Base-by-base conservation (phyloP, 306 rosid species). In the Sophora flavescens region DNA sequence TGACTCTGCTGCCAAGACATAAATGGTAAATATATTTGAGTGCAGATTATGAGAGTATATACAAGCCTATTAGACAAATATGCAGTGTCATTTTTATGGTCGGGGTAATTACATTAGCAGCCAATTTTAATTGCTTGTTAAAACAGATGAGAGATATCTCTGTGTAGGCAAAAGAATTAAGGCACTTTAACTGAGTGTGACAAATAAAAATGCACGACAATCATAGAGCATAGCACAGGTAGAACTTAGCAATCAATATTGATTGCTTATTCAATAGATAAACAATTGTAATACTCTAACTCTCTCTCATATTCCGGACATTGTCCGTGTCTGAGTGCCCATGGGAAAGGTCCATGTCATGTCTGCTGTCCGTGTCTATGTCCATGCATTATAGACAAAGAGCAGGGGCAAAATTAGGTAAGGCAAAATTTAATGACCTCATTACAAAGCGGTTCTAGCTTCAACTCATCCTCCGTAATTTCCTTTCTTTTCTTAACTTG, bases 401-500 rank as follows among this genome's bases (percentile, higher is more conserved):
- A 38, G 32, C 42, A 17, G 28, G 68, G 56, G 48, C 28, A 64
- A 39, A 69, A 78, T 42, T 39, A 68, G 64, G 70, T 13, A 75
- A 42, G 44, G 41, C 52, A 75, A 59, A 80, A 72, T 42, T 6
- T 45, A 84, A 72, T 66, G 45, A 94, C 98, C 98, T 92, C 90
- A 3, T 81, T 76, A 72, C 97, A 89, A 78, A 91, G 98, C 52
- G 97, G 96, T 80, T 92, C 93, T 78, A 95, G 88, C 63, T 76
- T 69, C 87, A 95, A 73, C 45, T 84, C 84, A 71, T 86, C 86
- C 84, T 82, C 90, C 13, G 89, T 81, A 78, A 92, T 84, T 72
- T 86, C 77, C 72, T 96, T 90, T 80, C 1, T 88, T 52, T 38
- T 84, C 79, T 85, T 91, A 63, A 57, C 33, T 22, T 44, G 80